Evolutionary conservation across 495 filamentous ascomycete species (phyloP), one percentile per base, ranked within the genome.

Genomic region (Aspergillus diversus): DNA sequence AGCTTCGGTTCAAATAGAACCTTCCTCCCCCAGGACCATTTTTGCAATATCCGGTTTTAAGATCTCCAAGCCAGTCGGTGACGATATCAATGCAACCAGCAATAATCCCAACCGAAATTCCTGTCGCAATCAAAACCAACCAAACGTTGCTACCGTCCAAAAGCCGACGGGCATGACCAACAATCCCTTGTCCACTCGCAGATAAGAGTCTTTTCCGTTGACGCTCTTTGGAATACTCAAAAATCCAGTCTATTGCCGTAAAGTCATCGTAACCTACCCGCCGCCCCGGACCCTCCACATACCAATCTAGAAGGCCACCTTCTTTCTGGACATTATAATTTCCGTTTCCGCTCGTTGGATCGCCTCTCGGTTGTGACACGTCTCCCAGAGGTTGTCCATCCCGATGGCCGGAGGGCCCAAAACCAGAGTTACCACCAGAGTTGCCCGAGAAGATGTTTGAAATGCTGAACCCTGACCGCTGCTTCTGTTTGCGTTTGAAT

Each of bases 211-310:
- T 84, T 65, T 95, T 84, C 47, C 95, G 86, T 73, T 97, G 92
- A 16, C 95, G 85, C 75, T 99, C 95, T 74, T 97, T 97, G 31
- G 92, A 95, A 73, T 99, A 97, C 75, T 99, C 95, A 71, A 97
- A 98, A 67, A 97, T 98, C 95, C 95, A 99, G 78, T 99, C 95
- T 74, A 99, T 99, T 13, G 96, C 95, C 13, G 96, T 97, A 69
- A 97, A 83, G 78, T 99, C 91, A 67, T 97, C 95, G 75, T 99
- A 99, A 55, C 90, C 93, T 32, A 97, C 93, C 68, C 95, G 87
- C 54, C 93, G 84, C 2, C 95, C 95, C 5, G 92, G 93, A 5
- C 92, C 92, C 75, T 97, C 93, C 46, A 90, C 85, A 73, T 95
- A 91, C 95, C 94, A 97, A 73, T 97, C 92, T 27, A 90, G 69